Percentiles rank a stretch among this genome's conserved stretches.
phyloP scores from a whole-genome alignment of 2,329 filamentous ascomycete genomes.

The Fusarium clavum region DNA sequence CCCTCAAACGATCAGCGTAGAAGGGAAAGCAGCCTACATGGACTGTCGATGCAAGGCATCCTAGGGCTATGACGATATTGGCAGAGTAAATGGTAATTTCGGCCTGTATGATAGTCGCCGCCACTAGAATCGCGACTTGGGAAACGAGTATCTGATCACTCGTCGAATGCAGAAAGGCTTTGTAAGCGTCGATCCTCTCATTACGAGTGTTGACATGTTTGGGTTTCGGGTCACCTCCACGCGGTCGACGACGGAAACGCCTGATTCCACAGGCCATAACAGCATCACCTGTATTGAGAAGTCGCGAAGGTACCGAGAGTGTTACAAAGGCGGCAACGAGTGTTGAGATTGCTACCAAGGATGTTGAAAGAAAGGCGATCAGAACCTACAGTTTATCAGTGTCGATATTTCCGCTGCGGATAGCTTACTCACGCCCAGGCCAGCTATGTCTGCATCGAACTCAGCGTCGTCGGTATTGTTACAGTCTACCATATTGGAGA shows the following conservation, averaged over 20 bases:
- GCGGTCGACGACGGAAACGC: fast-evolving
- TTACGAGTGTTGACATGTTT: not conserved
- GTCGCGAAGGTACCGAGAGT: not conserved
- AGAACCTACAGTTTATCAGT: not conserved
- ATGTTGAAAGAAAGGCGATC: not conserved
- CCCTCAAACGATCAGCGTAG: not conserved
- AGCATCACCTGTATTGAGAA: not conserved
- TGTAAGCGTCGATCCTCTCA: not conserved
- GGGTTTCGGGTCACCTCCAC: not conserved
- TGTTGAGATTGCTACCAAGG: not conserved
- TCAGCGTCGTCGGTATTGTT: not conserved
- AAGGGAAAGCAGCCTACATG: constrained; percentile 1
- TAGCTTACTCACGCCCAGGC: not conserved
- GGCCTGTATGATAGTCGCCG: not conserved
- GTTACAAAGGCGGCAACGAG: not conserved
- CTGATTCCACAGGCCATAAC: not conserved
- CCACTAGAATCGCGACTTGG: not conserved
- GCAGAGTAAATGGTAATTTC: constrained; percentile 8
- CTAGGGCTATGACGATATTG: constrained; percentile 4
- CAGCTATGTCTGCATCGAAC: constrained; percentile 13
- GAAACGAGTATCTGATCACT: constrained; percentile 10
- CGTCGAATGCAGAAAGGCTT: not conserved
- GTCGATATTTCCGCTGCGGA: fast-evolving
- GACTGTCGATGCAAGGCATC: not conserved
- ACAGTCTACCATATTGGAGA: not conserved